Evolutionary conservation across 805 yeast genomes (phyloP), one percentile per base, ranked within the genome.

Genomic region (Lachancea mirantina): DNA sequence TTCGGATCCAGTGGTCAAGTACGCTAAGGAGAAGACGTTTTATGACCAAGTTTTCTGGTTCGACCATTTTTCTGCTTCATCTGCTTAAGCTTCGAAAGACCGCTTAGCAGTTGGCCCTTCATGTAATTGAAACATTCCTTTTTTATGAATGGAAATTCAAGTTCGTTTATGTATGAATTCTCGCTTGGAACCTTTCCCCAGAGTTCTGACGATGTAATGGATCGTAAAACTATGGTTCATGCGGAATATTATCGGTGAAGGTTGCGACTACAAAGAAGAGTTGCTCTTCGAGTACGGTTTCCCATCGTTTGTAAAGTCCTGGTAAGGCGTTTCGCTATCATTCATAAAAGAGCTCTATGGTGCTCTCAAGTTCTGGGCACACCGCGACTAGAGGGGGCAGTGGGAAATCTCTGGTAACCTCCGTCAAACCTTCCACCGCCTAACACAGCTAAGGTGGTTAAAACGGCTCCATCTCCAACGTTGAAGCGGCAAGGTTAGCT

Each of bases 11-110:
- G 53, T 46, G 20, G 72, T 71, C 36, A 65, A 56, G 44, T 77
- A 76, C 44, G 85, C 94, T 24, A 76, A 70, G 55, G 81, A 80
- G 41, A 80, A 78, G 64, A 65, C 78, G 2, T 59, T 80, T 24
- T 25, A 19, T 6, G 68, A 64, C 41, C 67, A 61, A 43, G 27
- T 61, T 7, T 40, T 45, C 38, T 57, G 58, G 55, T 57, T 57
- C 35, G 39, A 50, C 10, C 26, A 19, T 11, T 34, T 34, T 19
- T 28, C 34, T n/a, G n/a, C n/a, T n/a, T n/a, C n/a, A n/a, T n/a
- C n/a, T n/a, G n/a, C n/a, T n/a, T n/a, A n/a, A n/a, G n/a, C n/a
- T n/a, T n/a, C n/a, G n/a, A n/a, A n/a, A n/a, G n/a, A n/a, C n/a
- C n/a, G n/a, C n/a, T n/a, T n/a, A n/a, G n/a, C n/a, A n/a, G n/a